phyloP scores from a whole-genome alignment of 306 rosid genomes.

The Trichosanthes cucumerina region DNA sequence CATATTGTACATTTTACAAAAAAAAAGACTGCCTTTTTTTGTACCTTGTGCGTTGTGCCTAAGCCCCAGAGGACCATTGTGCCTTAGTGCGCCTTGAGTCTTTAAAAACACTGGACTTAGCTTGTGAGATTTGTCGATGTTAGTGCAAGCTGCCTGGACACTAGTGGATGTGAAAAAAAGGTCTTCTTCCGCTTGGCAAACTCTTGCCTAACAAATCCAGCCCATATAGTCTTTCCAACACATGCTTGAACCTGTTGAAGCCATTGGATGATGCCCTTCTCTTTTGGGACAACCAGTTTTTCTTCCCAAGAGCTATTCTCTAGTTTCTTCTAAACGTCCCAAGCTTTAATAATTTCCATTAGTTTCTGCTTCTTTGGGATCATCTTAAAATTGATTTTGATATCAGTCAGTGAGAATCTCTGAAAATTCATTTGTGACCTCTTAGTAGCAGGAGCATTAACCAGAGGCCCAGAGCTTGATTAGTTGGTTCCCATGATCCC shows the following conservation, averaged over 20 bases:
- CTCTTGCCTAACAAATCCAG: slow-evolving; percentile 65
- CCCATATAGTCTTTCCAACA: slow-evolving; percentile 82
- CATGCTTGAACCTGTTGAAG: slow-evolving; percentile 78
- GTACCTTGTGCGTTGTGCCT: too few relatives aligned
- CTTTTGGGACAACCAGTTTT: slow-evolving; percentile 71
- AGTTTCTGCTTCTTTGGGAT: slow-evolving; percentile 78
- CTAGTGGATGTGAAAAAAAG: background rate
- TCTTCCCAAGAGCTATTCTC: slow-evolving; percentile 82
- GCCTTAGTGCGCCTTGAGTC: too few relatives aligned
- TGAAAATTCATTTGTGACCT: slow-evolving; percentile 62
- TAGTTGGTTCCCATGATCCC: background rate
- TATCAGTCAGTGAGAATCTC: slow-evolving; percentile 74
- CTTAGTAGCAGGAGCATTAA: slow-evolving; percentile 76
- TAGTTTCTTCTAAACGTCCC: slow-evolving; percentile 86
- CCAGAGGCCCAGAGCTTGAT: slow-evolving; percentile 44
- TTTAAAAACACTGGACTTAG: too few relatives aligned
- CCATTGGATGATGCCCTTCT: slow-evolving; percentile 58
- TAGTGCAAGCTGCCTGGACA: background rate
- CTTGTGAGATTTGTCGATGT: background rate
- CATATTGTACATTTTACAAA: too few relatives aligned
- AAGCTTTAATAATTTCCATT: slow-evolving; percentile 67
- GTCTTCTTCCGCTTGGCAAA: slow-evolving; percentile 43
- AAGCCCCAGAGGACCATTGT: too few relatives aligned
- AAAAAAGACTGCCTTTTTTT: too few relatives aligned
- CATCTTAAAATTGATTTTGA: slow-evolving; percentile 67